Percentiles rank a stretch among this genome's conserved stretches.
Evolutionary conservation across 257 asterid genomes (phyloP).

Genomic region (Ophiorrhiza pumila): DNA sequence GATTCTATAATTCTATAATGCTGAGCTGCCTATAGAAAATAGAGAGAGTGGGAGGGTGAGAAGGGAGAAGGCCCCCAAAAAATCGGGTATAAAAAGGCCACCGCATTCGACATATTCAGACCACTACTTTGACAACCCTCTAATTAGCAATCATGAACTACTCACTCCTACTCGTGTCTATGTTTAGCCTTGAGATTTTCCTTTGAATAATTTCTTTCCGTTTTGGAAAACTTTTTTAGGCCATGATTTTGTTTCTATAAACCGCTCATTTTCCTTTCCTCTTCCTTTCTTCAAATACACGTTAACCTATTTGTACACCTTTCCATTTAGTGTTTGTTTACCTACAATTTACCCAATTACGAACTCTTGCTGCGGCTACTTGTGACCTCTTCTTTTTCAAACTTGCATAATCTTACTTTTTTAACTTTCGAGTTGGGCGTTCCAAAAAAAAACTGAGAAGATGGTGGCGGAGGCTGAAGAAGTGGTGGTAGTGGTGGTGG

Average conservation of each 20-base stretch:
- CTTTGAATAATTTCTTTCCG: too few species aligned
- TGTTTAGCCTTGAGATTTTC: neutral
- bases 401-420: too few species aligned
- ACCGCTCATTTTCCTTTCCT: neutral
- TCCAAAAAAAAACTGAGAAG: too few species aligned
- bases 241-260: slow-evolving; percentile 7
- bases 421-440: too few species aligned
- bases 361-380: too few species aligned
- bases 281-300: slow-evolving; percentile 38
- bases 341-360: too few species aligned
- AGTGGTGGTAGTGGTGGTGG: slow-evolving; percentile 49
- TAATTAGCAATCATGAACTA: slow-evolving; percentile 13
- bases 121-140: slow-evolving; percentile 16
- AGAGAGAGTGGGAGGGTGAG: neutral
- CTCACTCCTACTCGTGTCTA: neutral
- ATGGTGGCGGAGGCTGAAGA: slow-evolving; percentile 36
- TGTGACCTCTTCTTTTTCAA: too few species aligned
- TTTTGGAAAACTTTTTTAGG: neutral
- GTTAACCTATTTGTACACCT: slow-evolving; percentile 22
- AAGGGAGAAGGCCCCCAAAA: slow-evolving; percentile 12
- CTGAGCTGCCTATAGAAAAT: too few species aligned
- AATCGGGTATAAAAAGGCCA: slow-evolving; percentile 43
- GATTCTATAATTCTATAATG: too few species aligned
- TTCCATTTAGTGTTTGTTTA: too few species aligned
- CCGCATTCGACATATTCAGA: slow-evolving; percentile 16